A percentile compares a stretch with the other conserved stretches of the same genome.
Conservation (phyloP, 495 filamentous ascomycete genomes). For the Schizothecium vesticola region DNA sequence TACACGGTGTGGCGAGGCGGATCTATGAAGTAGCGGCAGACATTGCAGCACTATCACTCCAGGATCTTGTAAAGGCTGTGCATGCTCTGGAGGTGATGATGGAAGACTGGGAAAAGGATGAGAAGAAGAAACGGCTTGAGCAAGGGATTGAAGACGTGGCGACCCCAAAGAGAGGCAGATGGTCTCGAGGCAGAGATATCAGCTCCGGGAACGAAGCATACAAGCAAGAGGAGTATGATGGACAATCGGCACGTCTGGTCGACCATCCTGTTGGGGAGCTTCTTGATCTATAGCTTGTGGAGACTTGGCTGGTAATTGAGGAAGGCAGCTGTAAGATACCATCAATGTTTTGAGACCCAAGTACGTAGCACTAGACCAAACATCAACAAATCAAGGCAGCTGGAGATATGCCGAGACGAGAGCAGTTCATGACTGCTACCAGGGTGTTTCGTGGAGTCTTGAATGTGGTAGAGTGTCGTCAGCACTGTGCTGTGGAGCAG, state of each 20-base stretch:
- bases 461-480: background rate
- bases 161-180: background rate
- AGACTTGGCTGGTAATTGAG: background rate
- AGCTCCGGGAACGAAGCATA: background rate
- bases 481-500: background rate
- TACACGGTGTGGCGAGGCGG: conserved; percentile 17
- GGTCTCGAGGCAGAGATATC: background rate
- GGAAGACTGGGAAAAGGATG: conserved; percentile 13
- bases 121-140: conserved; percentile 12
- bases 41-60: conserved; percentile 15
- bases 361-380: background rate
- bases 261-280: background rate
- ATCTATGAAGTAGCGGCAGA: conserved; percentile 26
- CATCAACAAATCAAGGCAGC: background rate
- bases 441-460: background rate
- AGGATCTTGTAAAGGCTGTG: conserved; percentile 23
- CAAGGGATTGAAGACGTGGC: background rate
- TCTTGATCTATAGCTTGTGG: background rate
- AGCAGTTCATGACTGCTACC: background rate
- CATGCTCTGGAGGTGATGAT: conserved; percentile 22
- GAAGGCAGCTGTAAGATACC: background rate
- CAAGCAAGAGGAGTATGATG: background rate
- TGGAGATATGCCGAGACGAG: background rate
- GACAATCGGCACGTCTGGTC: background rate
- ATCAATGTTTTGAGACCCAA: no score